These are phyloP conservation scores for Caryocar brasiliense DNA, from an alignment of 441 rosid species.

Conservation along the genomic window DNA sequence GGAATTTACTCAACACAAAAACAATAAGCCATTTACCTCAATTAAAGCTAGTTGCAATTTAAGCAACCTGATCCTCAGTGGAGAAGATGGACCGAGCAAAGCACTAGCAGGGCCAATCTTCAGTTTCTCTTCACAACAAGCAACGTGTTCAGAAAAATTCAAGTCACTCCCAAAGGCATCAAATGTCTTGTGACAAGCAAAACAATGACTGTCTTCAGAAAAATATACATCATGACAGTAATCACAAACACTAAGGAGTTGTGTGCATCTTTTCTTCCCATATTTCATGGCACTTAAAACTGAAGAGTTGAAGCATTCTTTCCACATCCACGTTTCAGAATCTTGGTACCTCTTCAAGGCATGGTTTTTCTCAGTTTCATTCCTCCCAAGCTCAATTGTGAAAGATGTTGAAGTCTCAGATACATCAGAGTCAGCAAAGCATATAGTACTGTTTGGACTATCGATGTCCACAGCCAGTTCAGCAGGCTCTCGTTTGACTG, in stretches of 20 bases:
- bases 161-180: conserved; percentile 16
- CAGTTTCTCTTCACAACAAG: conserved; percentile 22
- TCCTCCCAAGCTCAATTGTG: conserved; percentile 47
- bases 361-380: conserved; percentile 26
- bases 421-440: conserved; percentile 36
- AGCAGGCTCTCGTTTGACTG: conserved; percentile 21
- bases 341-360: conserved; percentile 55
- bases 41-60: conserved; percentile 49
- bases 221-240: conserved; percentile 40
- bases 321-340: conserved; percentile 80
- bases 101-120: conserved; percentile 18
- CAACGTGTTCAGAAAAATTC: conserved; percentile 39
- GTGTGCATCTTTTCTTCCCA: conserved; percentile 48
- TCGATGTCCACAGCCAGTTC: conserved; percentile 16
- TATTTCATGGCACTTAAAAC: conserved; percentile 37
- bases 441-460: conserved; percentile 26
- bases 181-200: conserved; percentile 36
- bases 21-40: conserved; percentile 34
- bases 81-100: conserved; percentile 29
- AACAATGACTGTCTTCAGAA: conserved; percentile 33
- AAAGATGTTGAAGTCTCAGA: conserved; percentile 54
- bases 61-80: conserved; percentile 49
- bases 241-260: conserved; percentile 43
- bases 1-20: neutral
- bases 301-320: conserved; percentile 36